phyloP scores from a whole-genome alignment of 2,329 filamentous ascomycete species.

The Monosporascus cannonballus region DNA sequence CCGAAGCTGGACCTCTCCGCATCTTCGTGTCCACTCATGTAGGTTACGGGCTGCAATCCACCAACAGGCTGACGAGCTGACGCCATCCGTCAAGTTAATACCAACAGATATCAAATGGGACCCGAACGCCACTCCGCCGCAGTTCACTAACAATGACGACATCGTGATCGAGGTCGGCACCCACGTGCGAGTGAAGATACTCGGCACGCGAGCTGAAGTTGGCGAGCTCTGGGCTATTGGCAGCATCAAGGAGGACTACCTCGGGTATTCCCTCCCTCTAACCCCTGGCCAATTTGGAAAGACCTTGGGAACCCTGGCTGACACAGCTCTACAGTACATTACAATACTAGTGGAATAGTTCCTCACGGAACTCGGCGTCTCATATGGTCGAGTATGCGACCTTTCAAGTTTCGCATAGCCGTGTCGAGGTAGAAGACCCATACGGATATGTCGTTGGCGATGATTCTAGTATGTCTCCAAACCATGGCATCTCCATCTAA shows the following conservation, averaged over 20 bases:
- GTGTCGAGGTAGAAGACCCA: not conserved
- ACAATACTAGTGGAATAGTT: slow-evolving; percentile 14
- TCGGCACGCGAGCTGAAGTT: slow-evolving; percentile 88
- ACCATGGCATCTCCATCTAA: no score
- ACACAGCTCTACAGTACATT: slow-evolving; percentile 14
- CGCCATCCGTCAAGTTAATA: slow-evolving; percentile 60
- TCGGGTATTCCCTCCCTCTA: slow-evolving; percentile 45
- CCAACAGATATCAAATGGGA: slow-evolving; percentile 90
- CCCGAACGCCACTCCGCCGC: slow-evolving; percentile 90
- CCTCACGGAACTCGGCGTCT: not conserved
- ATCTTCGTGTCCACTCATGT: slow-evolving; percentile 81
- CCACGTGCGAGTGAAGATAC: slow-evolving; percentile 88
- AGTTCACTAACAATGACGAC: slow-evolving; percentile 92
- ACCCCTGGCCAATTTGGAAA: slow-evolving; percentile 3
- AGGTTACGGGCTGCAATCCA: slow-evolving; percentile 22
- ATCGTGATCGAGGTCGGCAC: slow-evolving; percentile 91
- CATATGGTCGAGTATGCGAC: not conserved
- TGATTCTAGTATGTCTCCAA: no score
- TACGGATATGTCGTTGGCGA: no score
- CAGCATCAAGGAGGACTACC: slow-evolving; percentile 83
- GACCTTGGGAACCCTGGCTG: not conserved
- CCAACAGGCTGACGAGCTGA: slow-evolving; percentile 13
- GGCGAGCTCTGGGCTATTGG: slow-evolving; percentile 95
- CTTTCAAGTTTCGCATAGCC: not conserved
- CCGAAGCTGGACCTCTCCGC: slow-evolving; percentile 70